Evolutionary conservation across 2,329 filamentous ascomycete genomes (phyloP).

Genomic region (Colletotrichum shisoi): DNA sequence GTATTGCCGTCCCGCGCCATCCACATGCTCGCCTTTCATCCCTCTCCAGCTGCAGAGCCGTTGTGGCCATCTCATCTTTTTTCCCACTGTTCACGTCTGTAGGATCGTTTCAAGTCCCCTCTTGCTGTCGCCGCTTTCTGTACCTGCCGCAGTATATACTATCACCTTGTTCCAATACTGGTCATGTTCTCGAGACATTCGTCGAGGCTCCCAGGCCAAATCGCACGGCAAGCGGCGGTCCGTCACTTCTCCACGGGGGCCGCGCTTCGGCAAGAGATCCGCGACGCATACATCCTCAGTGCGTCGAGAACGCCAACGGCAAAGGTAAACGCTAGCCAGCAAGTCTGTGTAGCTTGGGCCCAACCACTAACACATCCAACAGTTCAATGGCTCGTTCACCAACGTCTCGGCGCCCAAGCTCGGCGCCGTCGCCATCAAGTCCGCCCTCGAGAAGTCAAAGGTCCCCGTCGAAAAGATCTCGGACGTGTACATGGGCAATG

Average conservation of each 20-base stretch:
- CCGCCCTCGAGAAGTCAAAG: conserved; percentile 84
- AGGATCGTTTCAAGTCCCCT: conserved; percentile 22
- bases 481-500: conserved; percentile 98
- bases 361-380: conserved; percentile 35
- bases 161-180: conserved; percentile 24
- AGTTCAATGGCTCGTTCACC: conserved; percentile 95
- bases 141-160: conserved; percentile 4
- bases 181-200: conserved; percentile 49
- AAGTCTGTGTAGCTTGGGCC: neutral
- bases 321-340: conserved; percentile 66
- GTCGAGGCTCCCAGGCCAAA: conserved; percentile 48
- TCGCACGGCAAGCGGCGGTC: conserved; percentile 52
- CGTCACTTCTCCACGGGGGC: conserved; percentile 59
- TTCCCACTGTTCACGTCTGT: conserved; percentile 15
- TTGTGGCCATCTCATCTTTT: conserved; percentile 25
- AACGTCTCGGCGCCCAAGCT: conserved; percentile 86
- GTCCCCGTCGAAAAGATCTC: conserved; percentile 82
- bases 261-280: conserved; percentile 70
- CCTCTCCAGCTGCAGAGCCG: conserved; percentile 22
- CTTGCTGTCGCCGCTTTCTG: conserved; percentile 12
- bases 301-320: conserved; percentile 88
- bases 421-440: conserved; percentile 89
- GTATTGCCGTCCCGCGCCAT: conserved; percentile 30
- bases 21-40: conserved; percentile 34
- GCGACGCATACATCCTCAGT: conserved; percentile 93